Percentiles rank a stretch among this genome's conserved stretches.
These are phyloP conservation scores for Penicillium canariense DNA, from an alignment of 495 filamentous ascomycete species.

Conservation along the genomic window DNA sequence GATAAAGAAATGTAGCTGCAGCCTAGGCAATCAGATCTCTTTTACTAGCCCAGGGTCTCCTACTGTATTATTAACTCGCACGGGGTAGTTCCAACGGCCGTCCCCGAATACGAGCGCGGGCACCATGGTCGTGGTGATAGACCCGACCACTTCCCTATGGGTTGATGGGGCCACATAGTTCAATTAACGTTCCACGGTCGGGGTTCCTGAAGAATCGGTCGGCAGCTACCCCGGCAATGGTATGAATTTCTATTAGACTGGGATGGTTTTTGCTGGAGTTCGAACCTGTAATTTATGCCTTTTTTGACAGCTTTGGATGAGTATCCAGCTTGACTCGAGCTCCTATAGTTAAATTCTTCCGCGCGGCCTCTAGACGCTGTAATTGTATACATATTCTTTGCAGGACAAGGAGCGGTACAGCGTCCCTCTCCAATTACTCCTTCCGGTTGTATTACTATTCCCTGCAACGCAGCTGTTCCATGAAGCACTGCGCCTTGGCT, in stretches of 20 bases:
- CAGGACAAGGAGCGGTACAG: background rate
- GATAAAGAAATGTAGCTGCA: too few relatives aligned
- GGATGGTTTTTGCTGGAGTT: background rate
- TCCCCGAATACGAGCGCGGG: background rate
- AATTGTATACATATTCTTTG: background rate
- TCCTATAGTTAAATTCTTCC: too few relatives aligned
- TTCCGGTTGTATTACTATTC: background rate
- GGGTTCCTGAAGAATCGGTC: background rate
- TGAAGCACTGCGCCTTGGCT: background rate
- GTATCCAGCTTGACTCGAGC: too few relatives aligned
- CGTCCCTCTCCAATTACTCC: background rate
- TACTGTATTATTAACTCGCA: too few relatives aligned
- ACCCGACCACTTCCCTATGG: background rate
- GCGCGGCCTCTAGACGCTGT: too few relatives aligned
- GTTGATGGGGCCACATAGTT: background rate
- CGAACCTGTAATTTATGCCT: constrained; percentile 8
- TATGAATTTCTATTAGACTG: background rate
- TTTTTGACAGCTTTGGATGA: too few relatives aligned
- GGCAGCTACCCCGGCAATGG: background rate
- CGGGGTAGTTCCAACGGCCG: too few relatives aligned
- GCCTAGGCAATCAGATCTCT: too few relatives aligned
- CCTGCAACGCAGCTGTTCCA: background rate
- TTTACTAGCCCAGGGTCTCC: too few relatives aligned
- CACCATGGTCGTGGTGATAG: background rate
- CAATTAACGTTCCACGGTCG: background rate